Evolutionary conservation across 805 yeast genomes (phyloP), one percentile per base, ranked within the genome.

Genomic region (Schizosaccharomyces japonicus): DNA sequence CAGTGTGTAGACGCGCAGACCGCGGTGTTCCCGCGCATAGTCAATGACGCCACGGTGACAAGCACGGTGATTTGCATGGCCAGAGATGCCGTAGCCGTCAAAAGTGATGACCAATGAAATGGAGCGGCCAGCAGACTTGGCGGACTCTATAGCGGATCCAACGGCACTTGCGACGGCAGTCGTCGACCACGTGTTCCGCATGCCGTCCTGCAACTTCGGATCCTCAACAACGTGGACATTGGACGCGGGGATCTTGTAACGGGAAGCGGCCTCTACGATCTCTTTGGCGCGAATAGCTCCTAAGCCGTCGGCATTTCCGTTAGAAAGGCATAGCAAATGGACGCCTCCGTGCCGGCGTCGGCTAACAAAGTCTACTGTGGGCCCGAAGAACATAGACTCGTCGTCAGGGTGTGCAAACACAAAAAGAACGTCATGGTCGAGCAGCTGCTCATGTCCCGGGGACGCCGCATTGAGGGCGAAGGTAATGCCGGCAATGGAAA

Each of bases 371-470:
- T 71, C 59, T 29, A 84, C 53, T 0, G 85, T 66, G 0, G 98
- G 98, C 1, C 83, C 74, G 56, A 90, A 90, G 61, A 90, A 90
- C 98, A 90, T 90, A 47, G 83, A 85, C 62, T 90, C 99, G 60
- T 90, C 99, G 61, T 90, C 99, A 0, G 99, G 99, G 61, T 90
- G 99, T 0, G 94, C 95, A 36, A 84, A 76, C 10, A 87, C 63
- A 44, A 77, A 63, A 27, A 50, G 52, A 30, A 54, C 27, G 1
- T 13, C 21, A 1, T 36, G 25, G 13, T 36, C 23, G 5, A 36
- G n/a, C 42, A 19, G 42, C 42, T 36, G n/a, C n/a, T n/a, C n/a
- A n/a, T n/a, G n/a, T n/a, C n/a, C n/a, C n/a, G n/a, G n/a, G n/a
- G n/a, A n/a, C n/a, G n/a, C n/a, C n/a, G n/a, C n/a, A n/a, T n/a